Evolutionary conservation across 176 grass and related monocot genomes (phyloP).

Genomic region (Stipa capillata): DNA sequence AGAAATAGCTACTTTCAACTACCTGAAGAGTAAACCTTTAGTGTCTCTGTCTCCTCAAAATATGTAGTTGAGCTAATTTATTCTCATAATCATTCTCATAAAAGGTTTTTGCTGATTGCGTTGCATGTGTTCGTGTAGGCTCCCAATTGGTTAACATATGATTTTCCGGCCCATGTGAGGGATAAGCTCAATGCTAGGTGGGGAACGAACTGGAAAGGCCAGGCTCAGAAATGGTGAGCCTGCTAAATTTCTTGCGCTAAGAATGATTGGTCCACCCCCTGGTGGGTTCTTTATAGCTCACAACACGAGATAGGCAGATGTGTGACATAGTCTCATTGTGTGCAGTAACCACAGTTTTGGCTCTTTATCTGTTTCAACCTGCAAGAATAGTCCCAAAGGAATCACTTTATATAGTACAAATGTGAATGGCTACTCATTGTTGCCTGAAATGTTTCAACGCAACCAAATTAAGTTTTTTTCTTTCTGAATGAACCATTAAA

Average conservation of each 20-base stretch:
- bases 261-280: not conserved
- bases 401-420: not conserved
- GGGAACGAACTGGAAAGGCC: constrained; percentile 79
- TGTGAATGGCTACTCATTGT: not conserved
- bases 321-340: no score
- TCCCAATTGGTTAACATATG: constrained; percentile 82
- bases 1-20: not conserved
- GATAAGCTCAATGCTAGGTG: constrained; percentile 64
- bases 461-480: not conserved
- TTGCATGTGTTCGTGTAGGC: constrained; percentile 19
- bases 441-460: not conserved
- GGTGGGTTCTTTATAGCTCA: no score
- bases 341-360: not conserved
- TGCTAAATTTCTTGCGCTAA: not conserved
- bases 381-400: not conserved
- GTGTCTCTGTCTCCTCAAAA: not conserved
- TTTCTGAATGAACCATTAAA: not conserved
- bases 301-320: no score
- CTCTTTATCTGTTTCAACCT: not conserved
- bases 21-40: not conserved
- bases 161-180: constrained; percentile 61
- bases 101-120: not conserved
- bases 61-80: not conserved
- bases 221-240: constrained; percentile 84
- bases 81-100: no score